These are phyloP conservation scores for Ophiocytium majus DNA, from an alignment of 352 stramenopile species.

Conservation along the genomic window DNA sequence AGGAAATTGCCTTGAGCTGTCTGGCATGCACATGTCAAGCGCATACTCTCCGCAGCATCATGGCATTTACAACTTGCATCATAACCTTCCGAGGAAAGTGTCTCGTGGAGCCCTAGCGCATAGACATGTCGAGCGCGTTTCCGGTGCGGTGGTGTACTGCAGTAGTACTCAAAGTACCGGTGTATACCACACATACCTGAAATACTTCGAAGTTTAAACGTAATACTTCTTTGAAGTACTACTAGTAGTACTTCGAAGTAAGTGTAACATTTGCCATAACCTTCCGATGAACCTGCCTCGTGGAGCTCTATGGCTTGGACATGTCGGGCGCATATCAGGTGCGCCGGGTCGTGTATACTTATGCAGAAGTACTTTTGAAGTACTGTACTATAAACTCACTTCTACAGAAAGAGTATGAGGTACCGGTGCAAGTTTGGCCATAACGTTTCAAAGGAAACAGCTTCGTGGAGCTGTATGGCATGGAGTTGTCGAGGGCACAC, in stretches of 20 bases:
- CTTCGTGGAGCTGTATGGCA: constrained; percentile 92
- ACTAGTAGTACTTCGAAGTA: constrained; percentile 67
- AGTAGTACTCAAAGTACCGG: too few relatives aligned
- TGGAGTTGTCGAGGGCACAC: constrained; percentile 93
- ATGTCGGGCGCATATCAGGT: constrained; percentile 85
- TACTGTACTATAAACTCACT: too few relatives aligned
- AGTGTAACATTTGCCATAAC: constrained; percentile 46
- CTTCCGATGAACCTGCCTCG: constrained; percentile 90
- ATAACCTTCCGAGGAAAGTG: constrained; percentile 83
- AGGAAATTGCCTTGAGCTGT: too few relatives aligned
- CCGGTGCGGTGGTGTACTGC: too few relatives aligned
- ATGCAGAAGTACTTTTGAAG: too few relatives aligned
- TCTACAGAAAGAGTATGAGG: too few relatives aligned
- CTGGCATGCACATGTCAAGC: too few relatives aligned
- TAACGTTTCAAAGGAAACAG: constrained; percentile 84
- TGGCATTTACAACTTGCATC: constrained; percentile 31
- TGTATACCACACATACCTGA: too few relatives aligned
- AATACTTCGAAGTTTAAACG: too few relatives aligned
- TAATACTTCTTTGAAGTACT: too few relatives aligned
- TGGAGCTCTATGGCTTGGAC: constrained; percentile 96
- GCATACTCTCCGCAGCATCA: constrained; percentile 76
- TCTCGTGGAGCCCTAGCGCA: constrained; percentile 94
- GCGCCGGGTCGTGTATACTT: too few relatives aligned
- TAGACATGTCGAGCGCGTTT: constrained; percentile 93
- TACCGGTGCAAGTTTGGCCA: too few relatives aligned